Base-by-base conservation (phyloP, 805 yeast species). In the Ogataea glucozyma region DNA sequence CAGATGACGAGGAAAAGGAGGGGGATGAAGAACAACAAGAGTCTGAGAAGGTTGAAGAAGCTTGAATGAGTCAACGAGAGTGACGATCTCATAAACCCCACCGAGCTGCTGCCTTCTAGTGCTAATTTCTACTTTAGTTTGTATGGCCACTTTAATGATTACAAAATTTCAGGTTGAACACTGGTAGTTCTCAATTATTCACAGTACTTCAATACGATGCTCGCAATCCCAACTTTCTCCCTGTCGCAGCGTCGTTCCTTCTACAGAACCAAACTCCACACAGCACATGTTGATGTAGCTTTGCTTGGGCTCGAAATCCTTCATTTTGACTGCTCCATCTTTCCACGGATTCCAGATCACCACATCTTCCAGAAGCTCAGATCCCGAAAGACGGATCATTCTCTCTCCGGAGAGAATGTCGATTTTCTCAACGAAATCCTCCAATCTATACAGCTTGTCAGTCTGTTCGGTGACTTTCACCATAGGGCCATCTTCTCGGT, bases 1-100 rank as follows among this genome's bases (percentile, higher is more conserved):
- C 24, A 16, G 61, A 53, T 26, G 63, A 56, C 17, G 65, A 60
- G 19, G 59, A 52, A 11, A 57, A 48, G 5, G 57, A 52, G 17
- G 60, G 50, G 9, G 58, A 35, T 4, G 58, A 47, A 11, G 44
- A 40, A 37, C 43, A 35, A 12, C 20, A 27, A 18, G 38, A 44
- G 24, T 38, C 7, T 10, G 43, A 40, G 16, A 23, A 18, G 20
- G 9, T 16, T 30, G 32, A 30, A 30, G 32, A 30, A 21, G 32
- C 32, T 30, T 30, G 11, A 30, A 13, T n/a, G n/a, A n/a, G n/a
- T n/a, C n/a, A n/a, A n/a, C n/a, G n/a, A 8, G 29, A 26, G 13
- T 7, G 13, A 26, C 6, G 29, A 26, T 26, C 6, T 26, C 29
- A 14, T 11, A n/a, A n/a, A n/a, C n/a, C n/a, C n/a, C n/a, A n/a